Base-by-base conservation (phyloP, 2,329 filamentous ascomycete species). In the Ascosphaera apis region DNA sequence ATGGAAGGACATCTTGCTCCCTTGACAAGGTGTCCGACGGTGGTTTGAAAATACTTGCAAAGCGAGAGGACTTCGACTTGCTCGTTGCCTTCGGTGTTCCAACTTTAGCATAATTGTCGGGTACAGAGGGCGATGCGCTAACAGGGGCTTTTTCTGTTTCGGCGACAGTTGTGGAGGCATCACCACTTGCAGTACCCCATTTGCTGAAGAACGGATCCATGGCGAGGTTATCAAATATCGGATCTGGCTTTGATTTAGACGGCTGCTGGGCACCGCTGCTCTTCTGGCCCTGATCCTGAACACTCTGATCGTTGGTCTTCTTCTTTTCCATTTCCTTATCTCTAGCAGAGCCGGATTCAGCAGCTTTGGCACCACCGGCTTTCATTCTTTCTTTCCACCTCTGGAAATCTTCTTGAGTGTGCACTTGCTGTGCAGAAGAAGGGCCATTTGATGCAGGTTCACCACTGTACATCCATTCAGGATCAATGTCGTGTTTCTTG, bases 381-480 rank as follows among this genome's bases (percentile, higher is more conserved):
- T 79, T 86, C 82, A 91, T 91, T 43, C 67, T 68, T 46, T 91
- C 81, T 65, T 92, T 92, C 72, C 86, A 93, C 45, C 80, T 80
- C 57, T 91, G 76, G 53, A 93, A 91, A 44, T 93, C 84, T 49
- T 91, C 83, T 47, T 81, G 76, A 1, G 83, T 92, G 46, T 81
- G 78, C 3, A 66, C 68, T 46, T 76, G 70, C 25, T 67, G 60
- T 46, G 76, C 71, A 12, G 72, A 71, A 39, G 75, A 67, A n/a
- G n/a, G n/a, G n/a, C n/a, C n/a, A n/a, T n/a, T n/a, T n/a, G n/a
- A n/a, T n/a, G n/a, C n/a, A n/a, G n/a, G n/a, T n/a, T n/a, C n/a
- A n/a, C n/a, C n/a, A n/a, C n/a, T n/a, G 49, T 91, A 82, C 54
- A 92, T 65, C 86, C 84, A 92, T 54, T 92, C 84, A 3, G 86